phyloP scores from a whole-genome alignment of 179 eudicot genomes.

The Patellifolia procumbens region DNA sequence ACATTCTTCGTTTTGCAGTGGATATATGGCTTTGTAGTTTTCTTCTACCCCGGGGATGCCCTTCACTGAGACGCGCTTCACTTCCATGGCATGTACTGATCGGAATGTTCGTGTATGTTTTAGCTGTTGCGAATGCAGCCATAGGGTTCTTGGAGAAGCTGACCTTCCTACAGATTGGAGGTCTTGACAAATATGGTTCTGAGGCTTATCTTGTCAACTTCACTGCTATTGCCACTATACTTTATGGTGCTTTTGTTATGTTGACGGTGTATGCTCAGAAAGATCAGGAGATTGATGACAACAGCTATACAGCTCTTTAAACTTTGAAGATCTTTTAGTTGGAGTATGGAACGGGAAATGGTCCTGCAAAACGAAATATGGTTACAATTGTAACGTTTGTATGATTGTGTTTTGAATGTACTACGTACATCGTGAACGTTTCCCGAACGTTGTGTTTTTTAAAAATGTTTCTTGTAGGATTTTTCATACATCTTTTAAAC shows the following conservation, averaged over 20 bases:
- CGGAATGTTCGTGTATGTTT: conserved; percentile 63
- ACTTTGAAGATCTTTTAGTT: too few relatives aligned
- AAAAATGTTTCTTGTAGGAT: too few relatives aligned
- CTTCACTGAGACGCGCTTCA: conserved; percentile 50
- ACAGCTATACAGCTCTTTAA: too few relatives aligned
- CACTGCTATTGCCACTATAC: not conserved
- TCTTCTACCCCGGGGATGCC: conserved; percentile 78
- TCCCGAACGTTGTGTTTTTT: too few relatives aligned
- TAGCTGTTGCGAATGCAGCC: conserved; percentile 72
- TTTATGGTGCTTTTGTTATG: not conserved
- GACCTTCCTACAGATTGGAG: conserved; percentile 70
- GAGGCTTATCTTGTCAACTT: conserved; percentile 63
- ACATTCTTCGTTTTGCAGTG: conserved; percentile 50
- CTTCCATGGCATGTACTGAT: conserved; percentile 81
- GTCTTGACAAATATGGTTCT: conserved; percentile 62
- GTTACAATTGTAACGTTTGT: too few relatives aligned
- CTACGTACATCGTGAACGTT: too few relatives aligned
- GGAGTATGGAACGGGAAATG: too few relatives aligned
- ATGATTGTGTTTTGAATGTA: too few relatives aligned
- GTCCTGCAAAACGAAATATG: too few relatives aligned
- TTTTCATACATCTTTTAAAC: too few relatives aligned
- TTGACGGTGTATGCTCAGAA: not conserved
- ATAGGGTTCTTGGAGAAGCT: conserved; percentile 90
- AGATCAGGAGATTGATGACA: not conserved
- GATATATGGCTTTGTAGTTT: conserved; percentile 67